These are phyloP conservation scores for Russula foetens DNA, from an alignment of 768 basidiomycete genomes.

Conservation along the genomic window DNA sequence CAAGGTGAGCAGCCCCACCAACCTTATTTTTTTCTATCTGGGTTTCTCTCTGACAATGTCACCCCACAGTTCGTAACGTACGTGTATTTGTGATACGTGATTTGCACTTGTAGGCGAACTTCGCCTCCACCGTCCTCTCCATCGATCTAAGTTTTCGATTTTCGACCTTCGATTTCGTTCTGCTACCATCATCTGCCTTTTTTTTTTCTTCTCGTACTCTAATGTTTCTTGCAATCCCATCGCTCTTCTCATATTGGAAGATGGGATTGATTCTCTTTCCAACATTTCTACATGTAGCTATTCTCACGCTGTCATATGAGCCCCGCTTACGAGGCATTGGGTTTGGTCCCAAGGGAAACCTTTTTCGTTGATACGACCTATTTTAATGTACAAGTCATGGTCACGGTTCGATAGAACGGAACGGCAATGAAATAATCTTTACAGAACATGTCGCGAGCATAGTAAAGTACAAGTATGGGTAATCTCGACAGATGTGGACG, in stretches of 20 bases:
- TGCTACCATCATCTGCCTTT: not conserved
- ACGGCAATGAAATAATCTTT: constrained; percentile 11
- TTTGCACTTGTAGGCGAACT: not conserved
- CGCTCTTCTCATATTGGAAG: not conserved
- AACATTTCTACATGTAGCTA: not conserved
- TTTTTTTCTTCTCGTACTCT: not conserved
- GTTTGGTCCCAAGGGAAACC: constrained; percentile 4
- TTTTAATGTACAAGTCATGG: constrained; percentile 10
- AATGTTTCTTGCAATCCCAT: not conserved
- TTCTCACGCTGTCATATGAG: constrained; percentile 2
- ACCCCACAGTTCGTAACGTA: constrained; percentile 16
- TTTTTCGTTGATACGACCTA: constrained; percentile 11
- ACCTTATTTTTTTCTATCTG: not conserved
- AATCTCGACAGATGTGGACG: not conserved
- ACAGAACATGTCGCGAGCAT: not conserved
- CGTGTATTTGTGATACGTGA: constrained; percentile 8
- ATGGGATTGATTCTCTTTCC: not conserved
- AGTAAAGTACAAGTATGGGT: not conserved
- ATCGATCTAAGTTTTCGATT: not conserved
- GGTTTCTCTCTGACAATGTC: not conserved
- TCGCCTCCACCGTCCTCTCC: not conserved
- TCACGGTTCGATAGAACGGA: constrained; percentile 15
- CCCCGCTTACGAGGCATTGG: constrained; percentile 7
- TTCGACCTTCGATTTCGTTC: constrained; percentile 3
- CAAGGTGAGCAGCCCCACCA: constrained; percentile 29